Percentiles rank a stretch among this genome's conserved stretches.
Conservation (phyloP, 768 basidiomycete species). For the Auricularia cornea region DNA sequence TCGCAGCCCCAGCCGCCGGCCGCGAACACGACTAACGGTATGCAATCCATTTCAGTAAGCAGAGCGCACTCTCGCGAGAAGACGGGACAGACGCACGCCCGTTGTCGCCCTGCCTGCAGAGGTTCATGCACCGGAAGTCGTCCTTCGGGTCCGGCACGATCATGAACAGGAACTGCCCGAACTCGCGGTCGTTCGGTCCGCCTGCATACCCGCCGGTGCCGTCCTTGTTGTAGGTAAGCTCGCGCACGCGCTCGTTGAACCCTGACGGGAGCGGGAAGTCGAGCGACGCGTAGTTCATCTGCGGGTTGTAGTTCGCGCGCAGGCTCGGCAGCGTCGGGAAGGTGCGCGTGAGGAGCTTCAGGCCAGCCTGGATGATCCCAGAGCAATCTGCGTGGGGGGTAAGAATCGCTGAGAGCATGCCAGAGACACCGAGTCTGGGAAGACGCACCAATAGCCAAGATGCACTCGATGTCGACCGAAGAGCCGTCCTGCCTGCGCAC, state of each 20-base stretch:
- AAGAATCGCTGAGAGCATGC: too few species aligned
- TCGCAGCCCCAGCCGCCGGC: too few species aligned
- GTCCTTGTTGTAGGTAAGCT: not conserved
- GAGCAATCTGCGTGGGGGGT: not conserved
- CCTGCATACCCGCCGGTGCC: not conserved
- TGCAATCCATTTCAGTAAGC: too few species aligned
- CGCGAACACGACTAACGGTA: too few species aligned
- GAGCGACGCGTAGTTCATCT: conserved; percentile 15
- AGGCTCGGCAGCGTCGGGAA: not conserved
- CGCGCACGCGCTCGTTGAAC: conserved; percentile 6
- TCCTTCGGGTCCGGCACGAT: too few species aligned
- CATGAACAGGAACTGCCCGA: not conserved
- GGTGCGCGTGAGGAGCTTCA: not conserved
- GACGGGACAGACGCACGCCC: not conserved
- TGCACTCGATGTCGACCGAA: too few species aligned
- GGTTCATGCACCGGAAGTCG: too few species aligned
- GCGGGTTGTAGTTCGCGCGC: conserved; percentile 15
- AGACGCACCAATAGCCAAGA: too few species aligned
- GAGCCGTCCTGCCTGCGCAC: too few species aligned
- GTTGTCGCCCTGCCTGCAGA: too few species aligned
- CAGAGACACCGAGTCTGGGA: too few species aligned
- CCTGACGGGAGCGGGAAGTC: conserved; percentile 9
- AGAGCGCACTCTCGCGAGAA: not conserved
- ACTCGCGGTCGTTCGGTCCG: not conserved
- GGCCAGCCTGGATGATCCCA: not conserved